Base-by-base conservation (phyloP, 805 yeast species). In the Candida suzukii region DNA sequence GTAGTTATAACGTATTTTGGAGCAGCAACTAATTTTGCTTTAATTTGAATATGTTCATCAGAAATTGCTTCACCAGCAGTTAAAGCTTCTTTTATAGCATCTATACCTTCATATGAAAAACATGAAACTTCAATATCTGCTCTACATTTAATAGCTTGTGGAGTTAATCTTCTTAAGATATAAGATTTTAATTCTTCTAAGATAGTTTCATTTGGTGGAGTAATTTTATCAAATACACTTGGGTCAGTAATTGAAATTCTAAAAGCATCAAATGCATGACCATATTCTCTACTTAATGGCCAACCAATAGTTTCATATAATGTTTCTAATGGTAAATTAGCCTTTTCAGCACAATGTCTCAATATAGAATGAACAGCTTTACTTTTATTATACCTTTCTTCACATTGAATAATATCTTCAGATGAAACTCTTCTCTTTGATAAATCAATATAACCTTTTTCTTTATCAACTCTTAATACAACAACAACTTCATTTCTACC, bases 121-220 rank as follows among this genome's bases (percentile, higher is more conserved):
- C 99, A 93, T 13, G 97, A 88, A 35, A 93, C 97, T 66, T 91
- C 98, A 38, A 93, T 84, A 63, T 93, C 98, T n/a, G 99, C 96
- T 67, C 99, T 84, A 59, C 95, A 84, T 70, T 91, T 93, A 54
- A 88, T 88, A 31, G 98, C 96, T 70, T 90, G 97, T 47, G 99
- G 99, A 28, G 99, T 93, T 64, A 93, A 77, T 66, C 98, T 83
- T 64, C 95, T 80, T 41, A 91, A 74, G 56, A 93, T 91, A 68
- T 93, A 93, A 40, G 76, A 70, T 63, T 86, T 80, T 54, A 93
- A 76, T 65, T 93, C 98, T 38, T 79, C 85, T 64, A 87, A 73
- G 29, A 93, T 74, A 35, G 80, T 95, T 38, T 70, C 59, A 14
- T 84, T 71, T 42, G 95, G 90, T 20, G 91, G 76, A 32, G 63